These are phyloP conservation scores for Pythium rhizo-oryzae DNA, from an alignment of 352 stramenopile species.

Conservation along the genomic window DNA sequence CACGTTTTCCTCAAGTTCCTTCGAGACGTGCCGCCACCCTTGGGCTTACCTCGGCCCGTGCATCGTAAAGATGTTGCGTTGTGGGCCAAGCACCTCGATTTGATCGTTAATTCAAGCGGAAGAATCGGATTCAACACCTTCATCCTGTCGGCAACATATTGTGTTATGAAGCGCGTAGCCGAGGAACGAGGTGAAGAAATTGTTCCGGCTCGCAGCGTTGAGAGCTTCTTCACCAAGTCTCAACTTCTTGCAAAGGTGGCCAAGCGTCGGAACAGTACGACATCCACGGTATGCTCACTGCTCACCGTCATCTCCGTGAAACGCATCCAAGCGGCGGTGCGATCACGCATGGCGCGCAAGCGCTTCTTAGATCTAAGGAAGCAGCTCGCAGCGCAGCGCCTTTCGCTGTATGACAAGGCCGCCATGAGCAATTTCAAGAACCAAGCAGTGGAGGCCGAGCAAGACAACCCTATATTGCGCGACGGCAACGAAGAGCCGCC, in stretches of 20 bases:
- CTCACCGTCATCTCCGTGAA: conserved; percentile 37
- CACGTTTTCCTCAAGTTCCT: conserved; percentile 48
- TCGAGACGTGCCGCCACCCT: conserved; percentile 38
- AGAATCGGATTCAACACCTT: conserved; percentile 43
- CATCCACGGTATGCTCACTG: conserved; percentile 17
- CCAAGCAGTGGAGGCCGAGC: not conserved
- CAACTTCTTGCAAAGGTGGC: conserved; percentile 29
- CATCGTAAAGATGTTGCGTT: conserved; percentile 37
- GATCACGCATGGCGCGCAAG: conserved; percentile 30
- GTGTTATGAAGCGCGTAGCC: conserved; percentile 37
- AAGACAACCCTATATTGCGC: not conserved
- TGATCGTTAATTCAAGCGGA: conserved; percentile 35
- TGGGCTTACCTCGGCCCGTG: conserved; percentile 36
- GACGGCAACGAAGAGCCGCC: not conserved
- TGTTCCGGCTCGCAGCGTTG: conserved; percentile 17
- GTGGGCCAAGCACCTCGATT: conserved; percentile 36
- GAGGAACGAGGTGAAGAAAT: conserved; percentile 39
- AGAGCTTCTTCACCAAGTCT: conserved; percentile 38
- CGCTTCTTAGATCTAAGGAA: conserved; percentile 32
- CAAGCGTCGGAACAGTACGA: conserved; percentile 22
- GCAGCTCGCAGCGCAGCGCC: conserved; percentile 12
- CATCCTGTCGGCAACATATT: conserved; percentile 37
- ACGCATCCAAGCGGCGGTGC: conserved; percentile 40
- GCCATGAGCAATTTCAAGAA: conserved; percentile 18
- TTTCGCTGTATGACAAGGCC: conserved; percentile 25